These are phyloP conservation scores for Hawksworthiomyces lignivorus DNA, from an alignment of 2,329 filamentous ascomycete species.

Conservation along the genomic window DNA sequence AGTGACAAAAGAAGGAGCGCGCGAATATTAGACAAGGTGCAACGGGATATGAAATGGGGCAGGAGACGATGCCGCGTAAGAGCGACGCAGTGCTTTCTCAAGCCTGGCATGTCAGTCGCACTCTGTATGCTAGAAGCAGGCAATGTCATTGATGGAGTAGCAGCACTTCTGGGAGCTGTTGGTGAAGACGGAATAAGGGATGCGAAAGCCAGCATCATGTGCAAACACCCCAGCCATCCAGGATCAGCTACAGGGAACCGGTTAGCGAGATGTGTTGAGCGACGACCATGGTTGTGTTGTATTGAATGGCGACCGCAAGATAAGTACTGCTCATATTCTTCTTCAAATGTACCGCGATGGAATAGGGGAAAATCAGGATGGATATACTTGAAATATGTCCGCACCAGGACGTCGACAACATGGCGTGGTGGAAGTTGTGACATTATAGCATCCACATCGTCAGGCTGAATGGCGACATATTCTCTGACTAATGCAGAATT, in stretches of 20 bases:
- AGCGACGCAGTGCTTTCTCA: not conserved
- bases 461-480: conserved; percentile 18
- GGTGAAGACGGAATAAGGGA: not conserved
- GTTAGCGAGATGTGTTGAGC: too few relatives aligned
- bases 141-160: not conserved
- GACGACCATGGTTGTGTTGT: not conserved
- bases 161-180: not conserved
- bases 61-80: not conserved
- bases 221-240: conserved; percentile 3
- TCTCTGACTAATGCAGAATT: conserved; percentile 22
- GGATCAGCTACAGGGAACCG: not conserved
- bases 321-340: conserved; percentile 3
- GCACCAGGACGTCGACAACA: conserved; percentile 23
- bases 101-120: not conserved
- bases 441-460: conserved; percentile 23
- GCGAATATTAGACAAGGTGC: conserved; percentile 3
- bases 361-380: conserved; percentile 16
- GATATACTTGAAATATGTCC: conserved; percentile 27
- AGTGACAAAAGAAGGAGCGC: not conserved
- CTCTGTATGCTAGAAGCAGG: not conserved
- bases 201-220: conserved; percentile 3
- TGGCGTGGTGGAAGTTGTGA: conserved; percentile 20
- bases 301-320: not conserved
- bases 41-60: conserved; percentile 1
- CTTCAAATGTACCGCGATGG: conserved; percentile 5